These are phyloP conservation scores for Populus pruinosa DNA, from an alignment of 345 rosid genomes.

Conservation along the genomic window DNA sequence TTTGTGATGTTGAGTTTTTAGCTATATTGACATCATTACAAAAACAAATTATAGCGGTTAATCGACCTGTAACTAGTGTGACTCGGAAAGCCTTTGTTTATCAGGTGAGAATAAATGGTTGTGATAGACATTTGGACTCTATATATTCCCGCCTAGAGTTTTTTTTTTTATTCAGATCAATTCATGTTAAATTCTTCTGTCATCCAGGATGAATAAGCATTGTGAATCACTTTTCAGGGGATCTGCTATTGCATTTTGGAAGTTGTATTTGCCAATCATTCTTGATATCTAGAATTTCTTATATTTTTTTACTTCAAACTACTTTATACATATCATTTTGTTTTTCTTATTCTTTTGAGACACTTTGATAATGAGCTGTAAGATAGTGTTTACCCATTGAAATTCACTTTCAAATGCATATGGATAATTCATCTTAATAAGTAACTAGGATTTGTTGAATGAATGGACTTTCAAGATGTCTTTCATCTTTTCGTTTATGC, in stretches of 20 bases:
- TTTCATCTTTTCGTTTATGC: background rate
- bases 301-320: background rate
- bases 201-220: background rate
- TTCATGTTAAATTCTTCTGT: background rate
- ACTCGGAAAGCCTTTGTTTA: background rate
- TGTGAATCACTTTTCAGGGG: background rate
- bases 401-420: background rate
- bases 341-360: background rate
- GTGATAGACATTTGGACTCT: background rate
- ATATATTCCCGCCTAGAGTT: background rate
- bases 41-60: background rate
- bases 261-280: background rate
- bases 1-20: slow-evolving; percentile 2
- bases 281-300: background rate
- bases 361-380: background rate
- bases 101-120: background rate
- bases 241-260: background rate
- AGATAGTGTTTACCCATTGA: background rate
- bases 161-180: background rate
- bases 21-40: background rate
- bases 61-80: background rate
- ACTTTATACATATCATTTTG: background rate
- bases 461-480: background rate
- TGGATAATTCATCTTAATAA: background rate
- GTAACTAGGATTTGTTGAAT: background rate